Conservation (phyloP, 2,329 filamentous ascomycete species). For the Scortechinia acanthostroma region DNA sequence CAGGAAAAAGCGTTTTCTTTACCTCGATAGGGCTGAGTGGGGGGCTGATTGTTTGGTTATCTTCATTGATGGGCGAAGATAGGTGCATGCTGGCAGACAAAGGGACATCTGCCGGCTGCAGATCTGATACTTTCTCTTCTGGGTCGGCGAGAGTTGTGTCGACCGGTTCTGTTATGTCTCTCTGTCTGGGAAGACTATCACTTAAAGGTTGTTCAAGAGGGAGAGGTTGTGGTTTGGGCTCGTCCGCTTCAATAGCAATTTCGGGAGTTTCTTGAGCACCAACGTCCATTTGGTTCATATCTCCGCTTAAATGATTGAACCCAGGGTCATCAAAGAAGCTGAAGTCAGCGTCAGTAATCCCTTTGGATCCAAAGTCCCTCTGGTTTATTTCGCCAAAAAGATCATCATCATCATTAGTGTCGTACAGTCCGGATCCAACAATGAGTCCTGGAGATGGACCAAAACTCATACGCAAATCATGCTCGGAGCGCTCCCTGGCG, state of each 20-base stretch:
- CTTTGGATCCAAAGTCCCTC: constrained; percentile 39
- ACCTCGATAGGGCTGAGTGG: constrained; percentile 27
- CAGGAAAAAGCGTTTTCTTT: constrained; percentile 32
- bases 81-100: background rate
- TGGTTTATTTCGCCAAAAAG: constrained; percentile 49
- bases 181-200: background rate
- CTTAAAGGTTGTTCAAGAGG: background rate
- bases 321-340: constrained; percentile 54
- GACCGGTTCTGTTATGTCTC: background rate
- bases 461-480: constrained; percentile 10
- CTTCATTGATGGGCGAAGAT: constrained; percentile 5
- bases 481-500: background rate
- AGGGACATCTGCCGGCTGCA: background rate
- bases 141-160: background rate
- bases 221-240: background rate
- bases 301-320: constrained; percentile 14
- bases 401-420: constrained; percentile 37
- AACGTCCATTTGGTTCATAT: constrained; percentile 7
- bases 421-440: constrained; percentile 27
- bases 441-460: constrained; percentile 13
- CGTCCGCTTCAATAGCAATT: background rate
- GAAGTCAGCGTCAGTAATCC: constrained; percentile 55
- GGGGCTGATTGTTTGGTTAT: constrained; percentile 21
- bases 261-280: background rate
- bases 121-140: no score